These are phyloP conservation scores for Phaeolepiota aurea DNA, from an alignment of 768 basidiomycete genomes.

Conservation along the genomic window DNA sequence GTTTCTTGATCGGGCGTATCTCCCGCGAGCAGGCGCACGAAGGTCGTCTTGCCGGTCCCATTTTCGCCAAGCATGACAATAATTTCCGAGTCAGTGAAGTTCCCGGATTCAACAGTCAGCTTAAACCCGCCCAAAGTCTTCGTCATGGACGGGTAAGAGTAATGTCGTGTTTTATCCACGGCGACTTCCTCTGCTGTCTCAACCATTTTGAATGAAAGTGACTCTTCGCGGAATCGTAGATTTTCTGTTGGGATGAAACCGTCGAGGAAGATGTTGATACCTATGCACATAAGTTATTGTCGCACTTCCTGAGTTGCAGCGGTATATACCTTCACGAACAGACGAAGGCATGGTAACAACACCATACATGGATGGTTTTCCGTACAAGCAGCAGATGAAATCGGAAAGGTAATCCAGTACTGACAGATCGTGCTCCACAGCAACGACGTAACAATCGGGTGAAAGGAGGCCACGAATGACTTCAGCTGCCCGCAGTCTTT, in stretches of 20 bases:
- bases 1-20: constrained; percentile 83
- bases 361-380: constrained; percentile 95
- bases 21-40: constrained; percentile 91
- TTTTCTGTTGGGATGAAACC: constrained; percentile 99
- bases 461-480: constrained; percentile 84
- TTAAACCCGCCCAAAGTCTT: constrained; percentile 97
- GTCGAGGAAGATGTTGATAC: constrained; percentile 99
- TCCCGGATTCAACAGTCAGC: constrained; percentile 81
- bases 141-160: constrained; percentile 91
- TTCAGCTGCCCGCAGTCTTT: constrained; percentile 90
- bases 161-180: constrained; percentile 80
- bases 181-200: constrained; percentile 91
- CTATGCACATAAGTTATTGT: constrained; percentile 24
- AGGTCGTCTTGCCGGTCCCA: constrained; percentile 97
- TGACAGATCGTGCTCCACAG: constrained; percentile 98
- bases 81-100: constrained; percentile 98
- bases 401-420: constrained; percentile 98
- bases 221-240: constrained; percentile 94
- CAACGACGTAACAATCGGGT: constrained; percentile 87
- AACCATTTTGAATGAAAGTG: constrained; percentile 93
- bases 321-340: constrained; percentile 79
- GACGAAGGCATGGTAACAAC: constrained; percentile 99
- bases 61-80: constrained; percentile 99
- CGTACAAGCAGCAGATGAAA: constrained; percentile 96
- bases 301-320: neutral